A percentile compares a stretch with the other conserved stretches of the same genome.
Conservation (phyloP, 306 rosid genomes). For the Sechiopsis laciniata region DNA sequence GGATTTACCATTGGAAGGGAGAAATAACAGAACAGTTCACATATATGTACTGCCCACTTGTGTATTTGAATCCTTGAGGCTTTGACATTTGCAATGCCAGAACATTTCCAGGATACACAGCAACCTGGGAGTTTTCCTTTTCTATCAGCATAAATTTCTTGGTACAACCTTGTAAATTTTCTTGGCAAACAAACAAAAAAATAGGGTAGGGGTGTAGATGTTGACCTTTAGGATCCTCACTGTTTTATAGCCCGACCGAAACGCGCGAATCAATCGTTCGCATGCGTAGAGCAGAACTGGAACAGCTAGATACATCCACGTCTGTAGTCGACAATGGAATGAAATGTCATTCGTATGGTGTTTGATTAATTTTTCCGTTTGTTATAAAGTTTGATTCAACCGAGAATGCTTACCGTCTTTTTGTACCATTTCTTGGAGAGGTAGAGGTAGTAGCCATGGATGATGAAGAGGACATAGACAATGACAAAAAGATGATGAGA, state of each 20-base stretch:
- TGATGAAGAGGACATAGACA: constrained; percentile 64
- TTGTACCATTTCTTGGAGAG: constrained; percentile 80
- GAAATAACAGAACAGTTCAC: constrained; percentile 70
- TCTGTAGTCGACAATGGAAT: constrained; percentile 31
- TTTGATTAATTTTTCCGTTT: background rate
- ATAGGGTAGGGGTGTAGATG: constrained; percentile 7
- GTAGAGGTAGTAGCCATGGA: constrained; percentile 71
- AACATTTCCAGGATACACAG: constrained; percentile 91
- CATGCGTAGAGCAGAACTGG: constrained; percentile 69
- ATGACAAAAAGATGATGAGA: constrained; percentile 81
- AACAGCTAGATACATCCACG: constrained; percentile 82
- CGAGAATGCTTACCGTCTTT: constrained; percentile 52
- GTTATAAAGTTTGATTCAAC: background rate
- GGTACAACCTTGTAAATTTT: background rate
- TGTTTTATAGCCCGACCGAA: constrained; percentile 62
- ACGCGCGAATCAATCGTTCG: constrained; percentile 75
- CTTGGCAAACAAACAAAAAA: background rate
- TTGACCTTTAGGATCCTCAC: constrained; percentile 66
- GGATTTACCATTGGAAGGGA: constrained; percentile 73
- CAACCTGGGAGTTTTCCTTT: constrained; percentile 42
- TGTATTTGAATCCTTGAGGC: constrained; percentile 81
- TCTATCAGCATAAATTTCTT: constrained; percentile 12
- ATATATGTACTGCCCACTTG: constrained; percentile 76
- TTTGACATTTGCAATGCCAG: constrained; percentile 72
- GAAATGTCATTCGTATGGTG: background rate